Percentiles rank a stretch among this genome's conserved stretches.
phyloP scores from a whole-genome alignment of 164 flowering plant genomes.

The Dillenia suffruticosa region DNA sequence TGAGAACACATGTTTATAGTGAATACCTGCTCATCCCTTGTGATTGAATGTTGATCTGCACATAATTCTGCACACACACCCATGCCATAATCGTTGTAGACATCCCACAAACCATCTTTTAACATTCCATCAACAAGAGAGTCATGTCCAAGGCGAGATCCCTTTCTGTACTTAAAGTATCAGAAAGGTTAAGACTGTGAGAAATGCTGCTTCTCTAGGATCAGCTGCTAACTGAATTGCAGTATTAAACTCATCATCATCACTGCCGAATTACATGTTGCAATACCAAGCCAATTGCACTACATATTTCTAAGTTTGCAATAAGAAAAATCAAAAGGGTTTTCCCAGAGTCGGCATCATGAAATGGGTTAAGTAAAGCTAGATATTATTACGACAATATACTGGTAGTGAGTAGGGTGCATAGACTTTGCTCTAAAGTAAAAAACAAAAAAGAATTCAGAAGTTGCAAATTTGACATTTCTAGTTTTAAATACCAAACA shows the following conservation, averaged over 20 bases:
- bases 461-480: too few relatives aligned
- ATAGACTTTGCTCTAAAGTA: too few relatives aligned
- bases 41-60: constrained; percentile 60
- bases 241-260: not conserved
- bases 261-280: not conserved
- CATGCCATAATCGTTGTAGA: constrained; percentile 88
- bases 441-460: too few relatives aligned
- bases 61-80: constrained; percentile 88
- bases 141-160: constrained; percentile 87
- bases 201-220: not conserved
- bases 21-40: constrained; percentile 78
- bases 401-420: too few relatives aligned
- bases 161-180: constrained; percentile 46
- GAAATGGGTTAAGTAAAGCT: not conserved
- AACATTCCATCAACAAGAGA: constrained; percentile 85
- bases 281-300: not conserved
- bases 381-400: too few relatives aligned
- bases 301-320: not conserved
- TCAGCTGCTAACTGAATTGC: not conserved
- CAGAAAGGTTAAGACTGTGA: not conserved
- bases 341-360: not conserved
- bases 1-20: not conserved
- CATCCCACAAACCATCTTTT: constrained; percentile 98
- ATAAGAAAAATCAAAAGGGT: not conserved
- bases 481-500: too few relatives aligned